A percentile compares a stretch with the other conserved stretches of the same genome.
Conservation (phyloP, 176 grass and related monocot species). For the Alloteropsis semialata region DNA sequence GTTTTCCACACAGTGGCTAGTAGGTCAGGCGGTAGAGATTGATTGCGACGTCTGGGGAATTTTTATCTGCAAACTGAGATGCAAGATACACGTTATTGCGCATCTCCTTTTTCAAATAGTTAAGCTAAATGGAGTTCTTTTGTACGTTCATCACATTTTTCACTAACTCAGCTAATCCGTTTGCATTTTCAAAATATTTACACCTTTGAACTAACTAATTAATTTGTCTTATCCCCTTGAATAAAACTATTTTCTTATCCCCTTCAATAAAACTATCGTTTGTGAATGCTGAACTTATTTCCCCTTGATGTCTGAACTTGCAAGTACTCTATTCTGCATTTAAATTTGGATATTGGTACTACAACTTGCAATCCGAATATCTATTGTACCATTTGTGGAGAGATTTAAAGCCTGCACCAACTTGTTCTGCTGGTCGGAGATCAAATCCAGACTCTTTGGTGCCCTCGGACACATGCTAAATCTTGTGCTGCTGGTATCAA, state of each 20-base stretch:
- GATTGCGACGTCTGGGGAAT: background rate
- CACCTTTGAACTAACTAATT: background rate
- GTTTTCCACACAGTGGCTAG: background rate
- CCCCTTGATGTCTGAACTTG: background rate
- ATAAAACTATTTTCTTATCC: background rate
- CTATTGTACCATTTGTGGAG: background rate
- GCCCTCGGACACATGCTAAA: conserved; percentile 13
- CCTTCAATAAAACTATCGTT: background rate
- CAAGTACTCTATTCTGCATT: background rate
- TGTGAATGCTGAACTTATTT: too few relatives aligned
- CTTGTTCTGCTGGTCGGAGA: conserved; percentile 9
- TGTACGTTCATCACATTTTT: background rate
- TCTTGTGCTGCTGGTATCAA: background rate
- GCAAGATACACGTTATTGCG: conserved; percentile 1
- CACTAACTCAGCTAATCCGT: background rate
- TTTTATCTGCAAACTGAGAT: background rate
- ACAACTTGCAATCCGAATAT: conserved; percentile 5
- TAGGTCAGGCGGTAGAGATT: background rate
- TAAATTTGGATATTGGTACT: background rate
- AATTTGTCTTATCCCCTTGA: background rate
- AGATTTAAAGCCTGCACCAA: conserved; percentile 5
- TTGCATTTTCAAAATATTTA: background rate
- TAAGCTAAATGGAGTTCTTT: background rate
- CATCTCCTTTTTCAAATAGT: background rate
- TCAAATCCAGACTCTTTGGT: conserved; percentile 3